Conservation (phyloP, 805 yeast genomes). For the Hemisphaericaspora nanyangensis region DNA sequence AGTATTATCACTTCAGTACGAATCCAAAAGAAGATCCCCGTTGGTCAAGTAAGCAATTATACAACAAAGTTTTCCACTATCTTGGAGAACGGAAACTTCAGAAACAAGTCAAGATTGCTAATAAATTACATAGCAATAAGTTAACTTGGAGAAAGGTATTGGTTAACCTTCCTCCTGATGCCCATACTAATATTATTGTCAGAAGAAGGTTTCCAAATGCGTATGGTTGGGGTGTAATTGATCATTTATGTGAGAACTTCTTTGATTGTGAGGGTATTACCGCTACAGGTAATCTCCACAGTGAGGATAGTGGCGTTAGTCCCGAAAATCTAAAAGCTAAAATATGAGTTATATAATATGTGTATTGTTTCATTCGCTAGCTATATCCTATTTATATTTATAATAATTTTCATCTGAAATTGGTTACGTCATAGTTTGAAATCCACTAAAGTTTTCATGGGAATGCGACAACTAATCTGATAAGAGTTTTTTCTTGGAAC, state of each 20-base stretch:
- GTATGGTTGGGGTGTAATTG: conserved; percentile 46
- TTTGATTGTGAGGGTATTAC: conserved; percentile 13
- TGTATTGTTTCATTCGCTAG: too few relatives aligned
- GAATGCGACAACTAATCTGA: too few relatives aligned
- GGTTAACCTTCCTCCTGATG: conserved; percentile 43
- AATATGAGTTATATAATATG: too few relatives aligned
- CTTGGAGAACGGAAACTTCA: conserved; percentile 29
- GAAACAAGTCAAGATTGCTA: conserved; percentile 40
- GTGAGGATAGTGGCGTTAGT: too few relatives aligned
- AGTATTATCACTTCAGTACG: conserved; percentile 30
- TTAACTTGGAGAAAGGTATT: conserved; percentile 43
- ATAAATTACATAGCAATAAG: conserved; percentile 33
- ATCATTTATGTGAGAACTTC: conserved; percentile 32
- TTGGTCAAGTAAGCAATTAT: conserved; percentile 2
- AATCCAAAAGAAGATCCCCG: conserved; percentile 21
- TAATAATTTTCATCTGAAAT: too few relatives aligned
- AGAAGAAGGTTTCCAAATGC: conserved; percentile 42
- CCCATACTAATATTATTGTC: conserved; percentile 43
- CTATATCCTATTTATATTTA: too few relatives aligned
- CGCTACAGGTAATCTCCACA: too few relatives aligned
- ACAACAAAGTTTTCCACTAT: conserved; percentile 18
- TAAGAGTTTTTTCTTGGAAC: too few relatives aligned
- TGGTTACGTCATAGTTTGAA: too few relatives aligned
- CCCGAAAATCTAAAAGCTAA: too few relatives aligned
- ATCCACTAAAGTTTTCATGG: too few relatives aligned